Base-by-base conservation (phyloP, 2,329 filamentous ascomycete genomes). In the Penicillium rolfsii region DNA sequence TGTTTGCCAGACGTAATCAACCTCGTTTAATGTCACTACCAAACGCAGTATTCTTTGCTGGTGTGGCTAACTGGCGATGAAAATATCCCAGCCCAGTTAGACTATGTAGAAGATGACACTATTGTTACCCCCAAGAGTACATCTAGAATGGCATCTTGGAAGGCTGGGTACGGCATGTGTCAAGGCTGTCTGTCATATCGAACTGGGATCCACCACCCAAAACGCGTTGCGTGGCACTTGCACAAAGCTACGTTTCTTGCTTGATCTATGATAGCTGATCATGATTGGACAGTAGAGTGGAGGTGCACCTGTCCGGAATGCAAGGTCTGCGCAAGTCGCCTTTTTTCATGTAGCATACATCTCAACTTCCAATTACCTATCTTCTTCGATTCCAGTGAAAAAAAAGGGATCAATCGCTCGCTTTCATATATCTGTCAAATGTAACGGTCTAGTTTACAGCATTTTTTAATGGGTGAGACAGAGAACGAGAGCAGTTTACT, bases 101-200 rank as follows among this genome's bases (percentile, higher is more conserved):
- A 11, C 22, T 26, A 45, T 45, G 19, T 45, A 4, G 26, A 22
- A 45, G 19, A 22, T 22, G 19, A 11, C 12, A 30, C 19, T 22
- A 48, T 55, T n/a, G 5, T 36, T 55, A 33, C 26, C 5, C 22
- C 12, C 19, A 22, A 4, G 9, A 11, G 9, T 5, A 11, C 12
- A 36, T 36, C 12, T 4, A 36, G 35, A 36, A 36, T 36, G 35
- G 5, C 35, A 36, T 36, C 35, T 36, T 1, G 35, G 30, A 28
- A 8, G 46, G 22, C 7, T 36, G 54, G 43, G 24, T 11, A 12
- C 45, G 5, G 43, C 26, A 40, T 36, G 14, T 60, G 55, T 28
- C 45, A 49, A 46, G 9, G 46, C 55, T 60, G 52, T 35, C 59
- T 56, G 57, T 62, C 57, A 60, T 60, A 43, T 62, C 11, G 50